These are phyloP conservation scores for Cardiospermum halicacabum DNA, from an alignment of 345 rosid species.

Conservation along the genomic window DNA sequence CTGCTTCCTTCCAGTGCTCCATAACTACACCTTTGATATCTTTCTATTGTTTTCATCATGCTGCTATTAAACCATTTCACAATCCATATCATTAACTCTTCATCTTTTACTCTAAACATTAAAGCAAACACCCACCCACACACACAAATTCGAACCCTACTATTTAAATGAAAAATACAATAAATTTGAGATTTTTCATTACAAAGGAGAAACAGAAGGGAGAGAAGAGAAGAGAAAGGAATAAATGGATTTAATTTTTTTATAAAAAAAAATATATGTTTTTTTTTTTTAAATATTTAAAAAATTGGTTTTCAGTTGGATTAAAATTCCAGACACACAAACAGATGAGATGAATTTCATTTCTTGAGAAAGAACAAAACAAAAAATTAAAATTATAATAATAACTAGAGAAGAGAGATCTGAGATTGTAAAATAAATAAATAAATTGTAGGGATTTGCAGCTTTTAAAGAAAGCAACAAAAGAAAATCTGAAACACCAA, in stretches of 20 bases:
- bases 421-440: background rate
- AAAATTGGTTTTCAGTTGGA: background rate
- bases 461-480: conserved; percentile 14
- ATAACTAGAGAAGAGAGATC: background rate
- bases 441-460: conserved; percentile 17
- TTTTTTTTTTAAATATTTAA: background rate
- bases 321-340: background rate
- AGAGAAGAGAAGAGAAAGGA: background rate
- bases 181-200: background rate
- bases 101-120: too few relatives aligned
- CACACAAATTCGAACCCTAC: too few relatives aligned
- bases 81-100: too few relatives aligned
- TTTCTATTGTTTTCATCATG: conserved; percentile 44
- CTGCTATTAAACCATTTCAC: too few relatives aligned
- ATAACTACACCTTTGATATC: conserved; percentile 44
- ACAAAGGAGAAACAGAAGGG: background rate
- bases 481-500: background rate
- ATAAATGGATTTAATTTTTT: background rate
- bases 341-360: background rate
- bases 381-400: background rate
- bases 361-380: background rate
- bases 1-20: conserved; percentile 31
- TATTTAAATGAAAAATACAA: background rate
- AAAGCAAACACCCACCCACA: too few relatives aligned
- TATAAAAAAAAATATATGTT: too few relatives aligned